These are phyloP conservation scores for Saccharomycopsis sp. DNA, from an alignment of 805 yeast genomes.

Conservation along the genomic window DNA sequence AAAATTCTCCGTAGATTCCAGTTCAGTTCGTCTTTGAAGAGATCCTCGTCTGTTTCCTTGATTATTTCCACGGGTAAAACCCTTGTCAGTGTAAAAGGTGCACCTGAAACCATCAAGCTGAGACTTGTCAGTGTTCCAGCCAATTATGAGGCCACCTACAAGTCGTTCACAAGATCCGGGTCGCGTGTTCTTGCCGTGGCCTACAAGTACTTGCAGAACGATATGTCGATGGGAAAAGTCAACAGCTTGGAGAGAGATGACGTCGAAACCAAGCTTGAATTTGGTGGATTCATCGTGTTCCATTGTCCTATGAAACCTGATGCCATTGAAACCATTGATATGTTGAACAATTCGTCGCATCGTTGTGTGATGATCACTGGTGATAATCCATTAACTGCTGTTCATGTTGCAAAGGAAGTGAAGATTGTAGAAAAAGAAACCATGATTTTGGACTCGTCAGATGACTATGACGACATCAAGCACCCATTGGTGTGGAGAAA, in stretches of 20 bases:
- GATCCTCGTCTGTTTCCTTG: conserved; percentile 82
- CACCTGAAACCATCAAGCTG: conserved; percentile 87
- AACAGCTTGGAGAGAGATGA: conserved; percentile 64
- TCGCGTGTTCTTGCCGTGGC: conserved; percentile 96
- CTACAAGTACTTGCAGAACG: conserved; percentile 59
- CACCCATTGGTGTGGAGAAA: conserved; percentile 76
- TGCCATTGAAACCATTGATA: conserved; percentile 81
- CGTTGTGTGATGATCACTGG: conserved; percentile 98
- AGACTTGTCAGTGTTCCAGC: conserved; percentile 70
- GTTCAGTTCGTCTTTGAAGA: conserved; percentile 90
- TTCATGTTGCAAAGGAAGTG: conserved; percentile 94
- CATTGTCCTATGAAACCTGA: conserved; percentile 94
- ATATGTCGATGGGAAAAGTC: conserved; percentile 41
- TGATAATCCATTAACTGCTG: conserved; percentile 97
- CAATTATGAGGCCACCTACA: conserved; percentile 77
- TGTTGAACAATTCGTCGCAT: conserved; percentile 93
- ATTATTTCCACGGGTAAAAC: conserved; percentile 44
- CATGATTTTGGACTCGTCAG: conserved; percentile 80
- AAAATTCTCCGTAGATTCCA: conserved; percentile 89
- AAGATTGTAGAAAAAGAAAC: conserved; percentile 78
- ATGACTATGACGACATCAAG: conserved; percentile 41
- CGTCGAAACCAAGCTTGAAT: conserved; percentile 66
- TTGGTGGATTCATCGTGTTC: conserved; percentile 93
- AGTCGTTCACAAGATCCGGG: conserved; percentile 89
- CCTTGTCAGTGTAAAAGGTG: conserved; percentile 91